Evolutionary conservation across 768 basidiomycete genomes (phyloP), one percentile per base, ranked within the genome.

Genomic region (Termitomyces sp.): DNA sequence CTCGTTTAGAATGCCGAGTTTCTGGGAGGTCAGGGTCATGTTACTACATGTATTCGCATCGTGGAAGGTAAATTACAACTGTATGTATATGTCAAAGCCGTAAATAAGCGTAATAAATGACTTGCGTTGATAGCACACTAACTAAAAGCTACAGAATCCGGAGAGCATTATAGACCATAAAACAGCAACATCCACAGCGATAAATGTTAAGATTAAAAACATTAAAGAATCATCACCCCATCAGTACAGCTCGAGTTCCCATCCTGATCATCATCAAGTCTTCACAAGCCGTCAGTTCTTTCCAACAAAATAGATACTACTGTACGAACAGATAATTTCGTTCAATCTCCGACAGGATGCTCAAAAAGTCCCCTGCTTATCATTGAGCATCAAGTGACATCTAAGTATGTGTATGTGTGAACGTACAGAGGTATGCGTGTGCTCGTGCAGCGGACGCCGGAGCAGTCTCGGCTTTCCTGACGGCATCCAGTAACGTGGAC

Each of bases 301-400:
- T 57, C 20, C 59, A 42, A 60, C 29, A 60, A 40, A 10, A 56
- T 31, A 53, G 46, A 34, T 56, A 38, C 17, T 34, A 64, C 48
- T 45, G 38, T 52, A 82, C 84, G 70, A 67, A 90, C 88, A 92
- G 74, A 79, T 96, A 96, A 73, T 95, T 92, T 64, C 89, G 80
- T 69, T 96, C 94, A 66, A 96, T 94, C 76, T 96, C 94, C 42
- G 89, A 92, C 48, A 96, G 73, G 65, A 96, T 94, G 56, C 89
- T 92, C 32, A 96, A 76, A 75, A 96, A 96, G 77, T 96, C 94
- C 91, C 91, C 92, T 94, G 67, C 11, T 68, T 50, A 32, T 57
- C 55, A 48, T 61, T 63, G 50, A 66, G 51, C 25, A 51, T 59
- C n/a, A 14, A 48, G 20, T 38, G 5, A 55, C 25, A 25, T 25